Conservation (phyloP, 2,329 filamentous ascomycete species). For the Sclerotinia trifoliorum region DNA sequence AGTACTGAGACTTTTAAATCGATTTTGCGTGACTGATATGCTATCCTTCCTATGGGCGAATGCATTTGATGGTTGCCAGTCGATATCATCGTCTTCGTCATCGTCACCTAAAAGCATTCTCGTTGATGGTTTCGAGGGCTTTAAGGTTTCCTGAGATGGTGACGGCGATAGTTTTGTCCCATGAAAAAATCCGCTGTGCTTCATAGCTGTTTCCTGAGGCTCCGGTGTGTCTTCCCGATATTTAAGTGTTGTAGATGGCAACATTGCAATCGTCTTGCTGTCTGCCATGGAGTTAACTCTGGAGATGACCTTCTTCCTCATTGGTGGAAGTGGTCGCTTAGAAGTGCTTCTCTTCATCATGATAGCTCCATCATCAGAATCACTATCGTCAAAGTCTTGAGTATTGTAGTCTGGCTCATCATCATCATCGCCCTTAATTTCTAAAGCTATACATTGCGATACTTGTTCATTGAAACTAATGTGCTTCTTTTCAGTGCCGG, state of each 20-base stretch:
- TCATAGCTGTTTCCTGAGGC: slow-evolving; percentile 59
- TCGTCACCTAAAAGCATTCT: slow-evolving; percentile 59
- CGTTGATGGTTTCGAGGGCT: slow-evolving; percentile 59
- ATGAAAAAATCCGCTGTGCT: slow-evolving; percentile 54
- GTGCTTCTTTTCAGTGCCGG: slow-evolving; percentile 71
- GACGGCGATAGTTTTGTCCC: slow-evolving; percentile 54
- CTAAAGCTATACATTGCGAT: slow-evolving; percentile 91
- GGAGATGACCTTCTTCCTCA: slow-evolving; percentile 39
- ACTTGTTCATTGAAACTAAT: slow-evolving; percentile 98
- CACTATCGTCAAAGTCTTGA: slow-evolving; percentile 53
- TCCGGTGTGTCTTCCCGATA: slow-evolving; percentile 61
- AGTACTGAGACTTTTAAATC: slow-evolving; percentile 33
- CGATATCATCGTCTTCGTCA: slow-evolving; percentile 51
- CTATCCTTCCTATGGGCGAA: slow-evolving; percentile 37
- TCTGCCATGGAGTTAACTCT: slow-evolving; percentile 53
- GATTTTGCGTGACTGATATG: slow-evolving; percentile 35
- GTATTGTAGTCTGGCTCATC: slow-evolving; percentile 50
- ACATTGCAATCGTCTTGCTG: slow-evolving; percentile 65
- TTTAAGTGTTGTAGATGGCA: slow-evolving; percentile 67
- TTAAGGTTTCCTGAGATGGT: slow-evolving; percentile 76
- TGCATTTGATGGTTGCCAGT: slow-evolving; percentile 45
- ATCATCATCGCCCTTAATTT: slow-evolving; percentile 74
- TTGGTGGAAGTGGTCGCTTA: slow-evolving; percentile 44
- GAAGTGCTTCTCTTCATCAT: slow-evolving; percentile 71
- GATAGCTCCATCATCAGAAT: slow-evolving; percentile 60